Base-by-base conservation (phyloP, 1,284 basidiomycete genomes). In the Macrocystidia cucumis region DNA sequence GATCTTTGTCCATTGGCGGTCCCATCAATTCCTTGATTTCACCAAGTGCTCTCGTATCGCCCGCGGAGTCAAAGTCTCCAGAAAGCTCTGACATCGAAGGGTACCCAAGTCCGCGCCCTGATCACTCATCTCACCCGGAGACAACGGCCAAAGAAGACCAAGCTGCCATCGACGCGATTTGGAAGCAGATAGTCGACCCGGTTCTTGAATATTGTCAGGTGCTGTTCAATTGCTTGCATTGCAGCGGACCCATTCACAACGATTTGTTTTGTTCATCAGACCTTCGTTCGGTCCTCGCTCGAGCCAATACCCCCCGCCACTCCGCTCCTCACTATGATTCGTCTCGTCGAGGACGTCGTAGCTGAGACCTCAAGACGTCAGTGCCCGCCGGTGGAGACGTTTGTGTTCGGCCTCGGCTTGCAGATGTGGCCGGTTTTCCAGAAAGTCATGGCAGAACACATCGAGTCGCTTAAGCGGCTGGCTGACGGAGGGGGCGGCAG, bases 371-470 rank as follows among this genome's bases (percentile, higher is more conserved):
- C 89, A 49, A 72, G 70, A 44, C 78, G 91, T 26, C 72, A 72
- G 8, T 89, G 86, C 44, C 63, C 78, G 6, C 87, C 91, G 5
- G 69, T 91, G 11, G 83, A 91, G 47, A 69, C 74, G 1, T 90
- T 83, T 54, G 65, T 92, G 30, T 86, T 90, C 52, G 69, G 72
- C 1, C 65, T 91, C 35, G 80, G 89, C 16, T 59, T 96, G 39
- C 72, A 80, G 44, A 77, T 96, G 65, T 96, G 91, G 89, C 92
- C 92, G 1, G 64, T 84, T 6, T 95, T 92, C 58, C 84, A 92
- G 53, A 91, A 87, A 49, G 72, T 74, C 22, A 86, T 95, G 79
- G 74, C 83, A n/a, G 76, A 81, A 13, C 78, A 95, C 45, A 63
- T 85, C 28, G 87, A 92, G 13, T 74, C 78, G 25, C 58, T 96